These are phyloP conservation scores for Metschnikowia kofuensis DNA, from an alignment of 805 yeast species.

Conservation along the genomic window DNA sequence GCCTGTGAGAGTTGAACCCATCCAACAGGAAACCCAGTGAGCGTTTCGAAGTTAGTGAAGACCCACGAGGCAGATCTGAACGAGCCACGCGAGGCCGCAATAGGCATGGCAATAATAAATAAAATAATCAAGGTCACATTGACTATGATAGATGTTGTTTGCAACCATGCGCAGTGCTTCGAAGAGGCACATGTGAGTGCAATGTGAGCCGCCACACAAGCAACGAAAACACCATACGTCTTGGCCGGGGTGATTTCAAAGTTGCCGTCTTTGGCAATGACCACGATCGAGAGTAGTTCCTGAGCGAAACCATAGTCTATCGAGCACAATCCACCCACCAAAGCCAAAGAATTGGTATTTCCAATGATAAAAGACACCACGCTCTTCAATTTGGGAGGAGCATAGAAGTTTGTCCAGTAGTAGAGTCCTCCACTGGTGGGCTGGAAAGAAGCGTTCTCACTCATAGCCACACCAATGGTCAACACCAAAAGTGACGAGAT, in stretches of 20 bases:
- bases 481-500: slow-evolving; percentile 54
- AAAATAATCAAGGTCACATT: slow-evolving; percentile 53
- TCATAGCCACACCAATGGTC: slow-evolving; percentile 58
- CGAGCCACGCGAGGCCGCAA: slow-evolving; percentile 43
- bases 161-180: slow-evolving; percentile 53
- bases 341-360: slow-evolving; percentile 63
- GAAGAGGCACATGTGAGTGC: slow-evolving; percentile 56
- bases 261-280: slow-evolving; percentile 50
- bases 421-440: slow-evolving; percentile 79
- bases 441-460: slow-evolving; percentile 63
- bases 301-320: slow-evolving; percentile 67
- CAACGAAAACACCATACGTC: slow-evolving; percentile 65
- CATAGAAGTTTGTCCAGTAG: slow-evolving; percentile 63
- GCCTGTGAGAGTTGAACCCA: slow-evolving; percentile 46
- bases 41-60: slow-evolving; percentile 51
- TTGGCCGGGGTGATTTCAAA: slow-evolving; percentile 53
- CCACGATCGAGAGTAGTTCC: slow-evolving; percentile 58
- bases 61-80: slow-evolving; percentile 53
- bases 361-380: slow-evolving; percentile 48
- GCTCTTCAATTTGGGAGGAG: slow-evolving; percentile 42
- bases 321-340: slow-evolving; percentile 64
- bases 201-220: slow-evolving; percentile 52
- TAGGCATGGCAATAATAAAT: slow-evolving; percentile 62
- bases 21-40: slow-evolving; percentile 56
- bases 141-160: slow-evolving; percentile 53